These are phyloP conservation scores for Nymphaea thermarum DNA, from an alignment of 164 flowering plant species.

Conservation along the genomic window DNA sequence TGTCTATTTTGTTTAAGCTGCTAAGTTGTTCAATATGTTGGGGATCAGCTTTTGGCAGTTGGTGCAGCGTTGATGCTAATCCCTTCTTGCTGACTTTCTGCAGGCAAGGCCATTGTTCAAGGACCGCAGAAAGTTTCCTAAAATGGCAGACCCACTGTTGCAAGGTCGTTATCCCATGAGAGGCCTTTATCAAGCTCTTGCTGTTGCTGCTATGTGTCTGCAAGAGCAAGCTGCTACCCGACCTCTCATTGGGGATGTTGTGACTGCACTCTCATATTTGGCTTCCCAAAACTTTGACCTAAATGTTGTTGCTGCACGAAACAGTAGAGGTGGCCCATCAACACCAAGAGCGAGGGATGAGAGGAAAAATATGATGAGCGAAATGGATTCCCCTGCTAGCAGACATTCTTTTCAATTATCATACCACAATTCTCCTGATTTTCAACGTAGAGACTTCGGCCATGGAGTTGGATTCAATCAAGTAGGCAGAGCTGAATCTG, in stretches of 20 bases:
- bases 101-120: conserved; percentile 46
- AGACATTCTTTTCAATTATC: conserved; percentile 45
- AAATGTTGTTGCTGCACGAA: conserved; percentile 4
- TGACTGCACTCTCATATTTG: conserved; percentile 44
- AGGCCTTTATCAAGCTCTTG: conserved; percentile 46
- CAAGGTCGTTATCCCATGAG: conserved; percentile 37
- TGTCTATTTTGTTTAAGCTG: not conserved
- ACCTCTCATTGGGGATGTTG: conserved; percentile 50
- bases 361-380: conserved; percentile 5
- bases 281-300: conserved; percentile 27
- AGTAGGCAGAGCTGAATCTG: conserved; percentile 36
- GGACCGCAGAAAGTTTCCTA: conserved; percentile 28
- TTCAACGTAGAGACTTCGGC: conserved; percentile 35
- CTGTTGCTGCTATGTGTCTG: conserved; percentile 46
- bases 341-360: conserved; percentile 12
- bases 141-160: conserved; percentile 36
- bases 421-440: conserved; percentile 57
- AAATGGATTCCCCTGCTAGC: conserved; percentile 6
- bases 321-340: conserved; percentile 3
- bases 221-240: conserved; percentile 43
- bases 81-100: conserved; percentile 1
- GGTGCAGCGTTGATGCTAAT: not conserved
- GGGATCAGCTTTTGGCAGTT: not conserved
- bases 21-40: not conserved
- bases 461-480: conserved; percentile 23